phyloP scores from a whole-genome alignment of 306 rosid species.

The barrel medic (Medicago truncatula) region MtrunA17r5.0-ANR NC_053045.1:46947001-46947500 shows the following conservation, averaged over 20 bases:
- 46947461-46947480: constrained; percentile 71
- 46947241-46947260: constrained; percentile 64
- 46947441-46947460: constrained; percentile 85
- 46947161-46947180: constrained; percentile 54
- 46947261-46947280: constrained; percentile 60
- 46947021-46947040: too few relatives aligned
- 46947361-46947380: constrained; percentile 52
- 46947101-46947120: constrained; percentile 71
- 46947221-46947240: constrained; percentile 62
- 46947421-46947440: constrained; percentile 79
- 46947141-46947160: constrained; percentile 60
- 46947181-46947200: constrained; percentile 65
- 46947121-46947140: not conserved
- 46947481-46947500: constrained; percentile 74
- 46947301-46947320: constrained; percentile 76
- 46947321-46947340: constrained; percentile 63
- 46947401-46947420: constrained; percentile 72
- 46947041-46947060: not conserved
- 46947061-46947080: constrained; percentile 91
- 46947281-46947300: constrained; percentile 58
- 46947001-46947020: constrained; percentile 23
- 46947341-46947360: constrained; percentile 58
- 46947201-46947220: constrained; percentile 60
- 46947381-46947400: constrained; percentile 53
- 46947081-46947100: constrained; percentile 73